phyloP scores from a whole-genome alignment of 208 protist genomes.

The Leishmania major region DNA sequence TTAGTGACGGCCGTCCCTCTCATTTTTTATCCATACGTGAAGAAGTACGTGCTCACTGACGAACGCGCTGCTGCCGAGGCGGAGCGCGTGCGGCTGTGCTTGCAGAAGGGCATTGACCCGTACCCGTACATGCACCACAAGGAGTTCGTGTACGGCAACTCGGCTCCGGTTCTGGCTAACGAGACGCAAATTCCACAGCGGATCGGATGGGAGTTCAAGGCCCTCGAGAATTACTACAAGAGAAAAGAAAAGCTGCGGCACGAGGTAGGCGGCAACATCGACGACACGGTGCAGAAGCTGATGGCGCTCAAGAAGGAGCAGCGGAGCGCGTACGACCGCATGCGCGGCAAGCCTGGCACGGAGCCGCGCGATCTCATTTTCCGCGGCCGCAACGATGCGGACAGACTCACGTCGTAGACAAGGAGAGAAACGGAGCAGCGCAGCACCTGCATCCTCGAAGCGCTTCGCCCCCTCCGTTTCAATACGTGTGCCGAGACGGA shows the following conservation, averaged over 20 bases:
- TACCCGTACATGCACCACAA: constrained; percentile 89
- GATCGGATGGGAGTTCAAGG: constrained; percentile 60
- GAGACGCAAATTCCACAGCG: constrained; percentile 52
- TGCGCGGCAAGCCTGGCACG: constrained; percentile 20
- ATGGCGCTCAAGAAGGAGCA: constrained; percentile 52
- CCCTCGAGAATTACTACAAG: constrained; percentile 55
- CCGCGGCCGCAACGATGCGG: constrained; percentile 34
- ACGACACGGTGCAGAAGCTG: constrained; percentile 74
- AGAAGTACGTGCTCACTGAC: constrained; percentile 59
- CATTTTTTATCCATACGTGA: constrained; percentile 66
- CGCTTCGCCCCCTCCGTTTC: not conserved
- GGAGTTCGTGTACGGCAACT: constrained; percentile 83
- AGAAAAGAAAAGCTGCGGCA: constrained; percentile 77
- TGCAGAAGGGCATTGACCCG: constrained; percentile 92
- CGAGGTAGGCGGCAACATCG: constrained; percentile 62
- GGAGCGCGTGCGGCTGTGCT: constrained; percentile 86
- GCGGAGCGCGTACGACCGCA: constrained; percentile 34
- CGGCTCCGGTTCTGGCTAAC: constrained; percentile 30
- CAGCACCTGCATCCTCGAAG: not conserved
- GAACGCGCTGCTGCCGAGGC: constrained; percentile 59
- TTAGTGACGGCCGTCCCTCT: constrained; percentile 57
- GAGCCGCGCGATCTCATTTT: constrained; percentile 75
- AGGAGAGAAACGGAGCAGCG: not conserved
- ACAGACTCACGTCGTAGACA: constrained; percentile 40
- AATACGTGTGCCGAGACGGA: not conserved